A percentile compares a stretch with the other conserved stretches of the same genome.
Conservation (phyloP, 192 early-diverging fungal species). For the Coemansia sp. region DNA sequence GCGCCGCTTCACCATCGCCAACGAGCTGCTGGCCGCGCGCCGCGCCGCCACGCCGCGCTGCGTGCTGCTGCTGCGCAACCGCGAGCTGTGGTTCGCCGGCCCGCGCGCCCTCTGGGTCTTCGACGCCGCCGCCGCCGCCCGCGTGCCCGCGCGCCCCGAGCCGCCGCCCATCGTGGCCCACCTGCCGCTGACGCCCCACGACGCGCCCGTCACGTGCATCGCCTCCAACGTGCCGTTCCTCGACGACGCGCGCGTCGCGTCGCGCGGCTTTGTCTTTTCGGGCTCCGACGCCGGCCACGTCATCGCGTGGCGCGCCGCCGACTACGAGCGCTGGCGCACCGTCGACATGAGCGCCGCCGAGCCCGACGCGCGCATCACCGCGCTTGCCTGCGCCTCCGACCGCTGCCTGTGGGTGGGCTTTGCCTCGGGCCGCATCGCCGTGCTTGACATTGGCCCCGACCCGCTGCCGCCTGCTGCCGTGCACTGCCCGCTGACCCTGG, state of each 20-base stretch:
- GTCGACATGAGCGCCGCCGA: conserved; percentile 39
- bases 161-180: conserved; percentile 25
- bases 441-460: conserved; percentile 28
- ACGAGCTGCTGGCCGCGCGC: conserved; percentile 29
- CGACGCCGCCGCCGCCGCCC: conserved; percentile 22
- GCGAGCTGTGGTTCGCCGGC: conserved; percentile 47
- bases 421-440: conserved; percentile 26
- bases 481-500: conserved; percentile 13
- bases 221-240: conserved; percentile 31
- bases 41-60: conserved; percentile 9
- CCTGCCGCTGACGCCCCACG: conserved; percentile 20
- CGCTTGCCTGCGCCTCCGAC: conserved; percentile 33
- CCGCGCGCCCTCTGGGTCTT: conserved; percentile 33
- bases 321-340: conserved; percentile 38
- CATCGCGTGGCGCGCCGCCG: conserved; percentile 28
- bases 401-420: conserved; percentile 47
- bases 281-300: conserved; percentile 44
- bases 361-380: conserved; percentile 26
- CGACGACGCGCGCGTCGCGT: conserved; percentile 12
- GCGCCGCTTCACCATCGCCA: conserved; percentile 29
- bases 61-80: conserved; percentile 17
- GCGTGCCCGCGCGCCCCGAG: conserved; percentile 7
- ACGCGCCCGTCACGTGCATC: conserved; percentile 34
- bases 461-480: neutral
- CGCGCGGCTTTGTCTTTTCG: conserved; percentile 34